A percentile compares a stretch with the other conserved stretches of the same genome.
Evolutionary conservation across 345 rosid species (phyloP).

Genomic region (Pistacia integerrima): DNA sequence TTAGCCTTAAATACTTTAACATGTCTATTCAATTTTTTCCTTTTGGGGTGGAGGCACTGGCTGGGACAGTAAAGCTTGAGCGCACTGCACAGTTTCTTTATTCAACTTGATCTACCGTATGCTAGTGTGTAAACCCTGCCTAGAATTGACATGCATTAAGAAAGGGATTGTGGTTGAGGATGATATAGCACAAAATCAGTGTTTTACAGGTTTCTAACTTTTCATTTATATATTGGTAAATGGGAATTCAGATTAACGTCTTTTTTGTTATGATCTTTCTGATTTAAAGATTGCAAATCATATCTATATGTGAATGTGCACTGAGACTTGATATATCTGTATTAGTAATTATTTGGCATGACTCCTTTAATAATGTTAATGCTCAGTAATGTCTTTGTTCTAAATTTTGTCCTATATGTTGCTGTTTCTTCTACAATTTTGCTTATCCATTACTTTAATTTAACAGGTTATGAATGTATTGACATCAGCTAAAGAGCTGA

Average conservation of each 20-base stretch:
- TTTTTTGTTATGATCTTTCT: not conserved
- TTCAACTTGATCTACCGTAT: not conserved
- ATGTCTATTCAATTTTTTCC: too few species aligned
- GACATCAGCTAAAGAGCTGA: conserved; percentile 78
- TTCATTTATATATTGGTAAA: not conserved
- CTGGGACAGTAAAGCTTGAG: not conserved
- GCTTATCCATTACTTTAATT: conserved; percentile 17
- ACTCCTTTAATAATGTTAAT: not conserved
- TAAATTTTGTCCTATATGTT: not conserved
- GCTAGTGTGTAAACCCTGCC: not conserved
- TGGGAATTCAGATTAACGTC: not conserved
- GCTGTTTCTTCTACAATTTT: not conserved
- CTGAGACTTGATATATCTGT: not conserved
- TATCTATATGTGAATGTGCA: not conserved
- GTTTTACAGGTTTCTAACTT: not conserved
- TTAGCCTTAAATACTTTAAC: too few species aligned
- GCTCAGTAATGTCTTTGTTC: not conserved
- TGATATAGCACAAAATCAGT: not conserved
- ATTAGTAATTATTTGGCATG: not conserved
- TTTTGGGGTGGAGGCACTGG: not conserved
- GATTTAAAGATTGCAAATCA: not conserved
- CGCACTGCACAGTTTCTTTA: not conserved
- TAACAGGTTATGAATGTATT: conserved; percentile 62
- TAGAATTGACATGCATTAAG: not conserved
- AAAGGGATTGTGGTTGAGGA: not conserved